Conservation (phyloP, 1,284 basidiomycete genomes). For the Takashimella koratensis region DNA sequence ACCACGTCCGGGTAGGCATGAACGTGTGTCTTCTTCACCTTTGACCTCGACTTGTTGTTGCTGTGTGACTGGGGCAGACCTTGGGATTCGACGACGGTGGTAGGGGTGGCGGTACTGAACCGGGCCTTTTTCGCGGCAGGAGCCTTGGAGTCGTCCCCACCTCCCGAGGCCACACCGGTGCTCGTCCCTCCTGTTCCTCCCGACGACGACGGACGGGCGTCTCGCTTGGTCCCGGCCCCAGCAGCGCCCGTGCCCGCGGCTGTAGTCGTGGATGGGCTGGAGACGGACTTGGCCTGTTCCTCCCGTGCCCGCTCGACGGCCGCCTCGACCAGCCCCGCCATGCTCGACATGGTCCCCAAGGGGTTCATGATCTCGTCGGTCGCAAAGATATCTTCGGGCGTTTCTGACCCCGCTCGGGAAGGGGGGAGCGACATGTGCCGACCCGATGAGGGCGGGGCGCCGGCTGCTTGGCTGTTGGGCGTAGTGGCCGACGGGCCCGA, state of each 20-base stretch:
- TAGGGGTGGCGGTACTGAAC: constrained; percentile 16
- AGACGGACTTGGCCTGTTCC: constrained; percentile 24
- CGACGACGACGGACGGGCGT: not conserved
- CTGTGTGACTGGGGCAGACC: constrained; percentile 29
- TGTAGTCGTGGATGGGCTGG: not conserved
- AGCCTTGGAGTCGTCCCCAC: constrained; percentile 4
- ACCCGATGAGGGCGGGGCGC: not conserved
- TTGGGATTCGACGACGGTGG: constrained; percentile 34
- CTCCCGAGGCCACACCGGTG: not conserved
- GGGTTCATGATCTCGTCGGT: constrained; percentile 46
- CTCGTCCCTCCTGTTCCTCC: not conserved
- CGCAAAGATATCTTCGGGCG: constrained; percentile 38
- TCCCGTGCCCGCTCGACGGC: constrained; percentile 47
- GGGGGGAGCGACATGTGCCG: constrained; percentile 38
- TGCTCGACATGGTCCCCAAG: constrained; percentile 44
- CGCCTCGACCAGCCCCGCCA: constrained; percentile 49
- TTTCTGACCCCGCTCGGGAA: constrained; percentile 38
- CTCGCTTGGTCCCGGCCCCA: not conserved
- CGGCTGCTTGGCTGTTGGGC: constrained; percentile 1
- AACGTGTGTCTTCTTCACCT: constrained; percentile 34
- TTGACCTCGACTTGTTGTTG: constrained; percentile 23
- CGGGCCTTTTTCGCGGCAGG: constrained; percentile 20
- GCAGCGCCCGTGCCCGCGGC: not conserved
- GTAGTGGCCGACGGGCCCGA: not conserved
- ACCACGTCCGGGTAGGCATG: constrained; percentile 48